Evolutionary conservation across 495 filamentous ascomycete genomes (phyloP), one percentile per base, ranked within the genome.

Genomic region (Bryoglossum gracile): DNA sequence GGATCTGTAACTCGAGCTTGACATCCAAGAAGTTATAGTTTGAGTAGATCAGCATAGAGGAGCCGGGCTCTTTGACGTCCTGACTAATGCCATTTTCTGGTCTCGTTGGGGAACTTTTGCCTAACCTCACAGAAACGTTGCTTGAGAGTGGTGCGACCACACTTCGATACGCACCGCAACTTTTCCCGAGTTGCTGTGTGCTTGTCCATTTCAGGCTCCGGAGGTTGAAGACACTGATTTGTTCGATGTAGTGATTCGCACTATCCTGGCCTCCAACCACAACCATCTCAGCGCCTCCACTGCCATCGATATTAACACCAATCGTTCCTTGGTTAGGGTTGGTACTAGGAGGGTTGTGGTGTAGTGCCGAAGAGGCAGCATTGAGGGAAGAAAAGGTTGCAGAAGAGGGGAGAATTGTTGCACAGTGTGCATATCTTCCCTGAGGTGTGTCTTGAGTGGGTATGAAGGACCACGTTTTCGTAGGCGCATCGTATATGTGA

Each of bases 1-100:
- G 80, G 36, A 98, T 77, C 59, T 97, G 94, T 24, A 98, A 72
- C 62, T 97, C 92, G 17, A 98, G 66, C 59, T 95, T 97, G 51
- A 97, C 92, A 53, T 97, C 89, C 30, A 97, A 63, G 62, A 98
- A 98, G 64, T 98, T 97, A 63, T 97, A 98, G 60, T 98, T 98
- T 33, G 92, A 97, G 63, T 98, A 98, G 24, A 98, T 94, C 43
- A 98, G 74, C 88, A 96, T 95, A 3, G 89, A 87, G 11, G 82
- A 84, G 23, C 77, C 80, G 3, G 82, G 75, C 26, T 85, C 77
- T 54, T 70, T 66, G 50, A 72, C 62, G 41, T 78, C 75, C 24
- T 69, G 65, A 46, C 67, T 65, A 33, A 68, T 65, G 11, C 34
- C 41, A 34, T 62, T 60, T 9, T 65, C 38, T 17, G 43, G 25